Evolutionary conservation across 139 green algal species (phyloP).

Genomic region (Zygnema circumcarinatum): DNA sequence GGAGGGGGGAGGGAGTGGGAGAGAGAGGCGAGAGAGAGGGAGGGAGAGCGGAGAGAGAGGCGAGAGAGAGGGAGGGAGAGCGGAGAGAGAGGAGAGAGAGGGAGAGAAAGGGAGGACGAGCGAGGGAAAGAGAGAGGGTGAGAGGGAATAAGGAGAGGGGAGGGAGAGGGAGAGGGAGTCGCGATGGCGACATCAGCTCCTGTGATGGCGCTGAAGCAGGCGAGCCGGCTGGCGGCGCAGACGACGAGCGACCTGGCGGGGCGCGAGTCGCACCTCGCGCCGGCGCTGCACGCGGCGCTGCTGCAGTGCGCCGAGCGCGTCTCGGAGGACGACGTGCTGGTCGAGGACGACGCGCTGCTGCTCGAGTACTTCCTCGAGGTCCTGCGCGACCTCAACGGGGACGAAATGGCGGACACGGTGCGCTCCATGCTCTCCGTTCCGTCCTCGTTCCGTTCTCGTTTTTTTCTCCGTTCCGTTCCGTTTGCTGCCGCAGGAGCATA

Average conservation of each 20-base stretch:
- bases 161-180: too few species aligned
- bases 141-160: background rate
- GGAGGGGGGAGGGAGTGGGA: too few species aligned
- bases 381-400: constrained; percentile 30
- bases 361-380: constrained; percentile 34
- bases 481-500: background rate
- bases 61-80: background rate
- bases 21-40: background rate
- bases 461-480: background rate
- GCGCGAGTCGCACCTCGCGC: background rate
- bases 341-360: constrained; percentile 51
- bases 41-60: background rate
- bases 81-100: background rate
- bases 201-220: background rate
- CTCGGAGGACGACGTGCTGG: constrained; percentile 43
- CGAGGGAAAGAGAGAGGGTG: background rate
- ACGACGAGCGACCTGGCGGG: background rate
- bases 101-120: background rate
- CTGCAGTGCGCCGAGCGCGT: constrained; percentile 33
- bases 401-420: constrained; percentile 37
- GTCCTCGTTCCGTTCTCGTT: background rate
- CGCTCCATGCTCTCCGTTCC: too few species aligned
- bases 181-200: background rate
- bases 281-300: constrained; percentile 8
- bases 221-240: background rate